Evolutionary conservation across 2,329 filamentous ascomycete species (phyloP).

Genomic region (Scytalidium lignicola): DNA sequence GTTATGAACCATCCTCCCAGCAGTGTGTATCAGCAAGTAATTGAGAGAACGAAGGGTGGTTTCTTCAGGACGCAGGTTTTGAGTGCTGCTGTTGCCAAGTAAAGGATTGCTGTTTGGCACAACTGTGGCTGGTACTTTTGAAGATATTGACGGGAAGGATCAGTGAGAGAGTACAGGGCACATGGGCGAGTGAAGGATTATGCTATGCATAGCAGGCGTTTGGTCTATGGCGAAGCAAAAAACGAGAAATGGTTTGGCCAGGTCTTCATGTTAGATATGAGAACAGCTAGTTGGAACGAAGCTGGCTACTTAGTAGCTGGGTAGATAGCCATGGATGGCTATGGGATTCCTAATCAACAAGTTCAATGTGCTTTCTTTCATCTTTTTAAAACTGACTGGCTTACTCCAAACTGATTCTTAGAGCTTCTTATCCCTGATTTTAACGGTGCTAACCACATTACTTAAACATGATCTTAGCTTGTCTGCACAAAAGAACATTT

Average conservation of each 20-base stretch:
- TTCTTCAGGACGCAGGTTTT: slow-evolving; percentile 98
- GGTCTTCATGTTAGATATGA: not conserved
- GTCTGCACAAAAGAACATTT: too few relatives aligned
- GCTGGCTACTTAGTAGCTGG: not conserved
- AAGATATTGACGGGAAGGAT: too few relatives aligned
- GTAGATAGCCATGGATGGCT: not conserved
- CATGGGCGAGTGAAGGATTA: not conserved
- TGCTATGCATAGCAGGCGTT: not conserved
- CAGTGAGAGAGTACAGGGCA: not conserved
- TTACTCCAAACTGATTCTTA: too few relatives aligned
- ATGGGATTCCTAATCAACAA: not conserved
- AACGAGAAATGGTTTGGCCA: not conserved
- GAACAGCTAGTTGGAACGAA: not conserved
- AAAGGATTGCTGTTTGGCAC: slow-evolving; percentile 4
- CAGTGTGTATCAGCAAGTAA: slow-evolving; percentile 98
- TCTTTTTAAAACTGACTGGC: not conserved
- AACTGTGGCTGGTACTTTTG: too few relatives aligned
- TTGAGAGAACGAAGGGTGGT: slow-evolving; percentile 96
- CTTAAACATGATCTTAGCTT: too few relatives aligned
- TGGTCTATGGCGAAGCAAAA: not conserved
- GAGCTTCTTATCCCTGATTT: too few relatives aligned
- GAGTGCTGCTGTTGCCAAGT: slow-evolving; percentile 40
- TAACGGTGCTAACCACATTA: too few relatives aligned
- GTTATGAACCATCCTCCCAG: slow-evolving; percentile 99
- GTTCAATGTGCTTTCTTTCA: not conserved